Evolutionary conservation across 208 protist species (phyloP).

Genomic region (Zelonia costaricensis): DNA sequence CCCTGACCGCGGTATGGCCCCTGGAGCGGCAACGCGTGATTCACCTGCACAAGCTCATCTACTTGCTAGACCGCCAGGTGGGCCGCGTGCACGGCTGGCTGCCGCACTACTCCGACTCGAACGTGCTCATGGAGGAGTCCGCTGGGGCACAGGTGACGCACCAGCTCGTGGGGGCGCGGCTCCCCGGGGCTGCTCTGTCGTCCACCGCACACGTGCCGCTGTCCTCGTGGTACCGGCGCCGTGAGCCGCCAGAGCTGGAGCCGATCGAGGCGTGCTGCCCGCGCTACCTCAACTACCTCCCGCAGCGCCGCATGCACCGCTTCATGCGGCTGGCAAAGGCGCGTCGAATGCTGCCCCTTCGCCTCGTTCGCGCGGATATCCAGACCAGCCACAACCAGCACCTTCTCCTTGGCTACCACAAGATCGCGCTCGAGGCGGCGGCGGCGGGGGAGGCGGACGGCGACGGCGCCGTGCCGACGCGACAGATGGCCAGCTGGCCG

Average conservation of each 20-base stretch:
- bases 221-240: conserved; percentile 16
- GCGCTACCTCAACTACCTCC: conserved; percentile 28
- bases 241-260: background rate
- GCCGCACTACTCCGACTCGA: conserved; percentile 69
- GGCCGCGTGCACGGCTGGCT: conserved; percentile 69
- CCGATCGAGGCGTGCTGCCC: too few species aligned
- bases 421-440: conserved; percentile 27
- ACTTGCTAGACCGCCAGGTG: conserved; percentile 65
- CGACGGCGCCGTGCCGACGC: background rate
- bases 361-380: conserved; percentile 45
- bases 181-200: background rate
- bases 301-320: conserved; percentile 42
- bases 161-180: background rate
- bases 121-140: conserved; percentile 41
- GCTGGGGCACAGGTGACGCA: background rate
- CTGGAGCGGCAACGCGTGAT: conserved; percentile 70
- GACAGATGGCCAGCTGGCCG: conserved; percentile 11
- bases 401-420: conserved; percentile 71
- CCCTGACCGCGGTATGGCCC: conserved; percentile 51
- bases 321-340: conserved; percentile 70
- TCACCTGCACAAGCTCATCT: conserved; percentile 75
- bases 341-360: conserved; percentile 63
- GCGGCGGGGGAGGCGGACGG: background rate
- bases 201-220: background rate
- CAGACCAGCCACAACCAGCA: conserved; percentile 50